Percentiles rank a stretch among this genome's conserved stretches.
Conservation (phyloP, 1,284 basidiomycete species). For the Papiliotrema terrestris region DNA sequence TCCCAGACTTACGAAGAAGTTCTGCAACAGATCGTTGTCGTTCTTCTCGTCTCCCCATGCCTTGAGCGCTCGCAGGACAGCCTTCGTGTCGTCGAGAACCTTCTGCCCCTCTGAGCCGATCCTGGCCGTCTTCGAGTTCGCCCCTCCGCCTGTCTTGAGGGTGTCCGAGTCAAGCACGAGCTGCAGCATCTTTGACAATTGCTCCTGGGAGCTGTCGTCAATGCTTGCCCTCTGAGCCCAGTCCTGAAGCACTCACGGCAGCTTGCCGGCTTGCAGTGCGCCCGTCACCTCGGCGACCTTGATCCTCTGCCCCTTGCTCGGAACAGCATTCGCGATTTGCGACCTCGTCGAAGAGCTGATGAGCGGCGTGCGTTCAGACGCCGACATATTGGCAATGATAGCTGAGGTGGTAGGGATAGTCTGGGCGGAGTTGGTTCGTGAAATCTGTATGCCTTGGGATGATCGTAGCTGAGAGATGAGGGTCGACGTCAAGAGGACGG, state of each 20-base stretch:
- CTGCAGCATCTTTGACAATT: constrained; percentile 41
- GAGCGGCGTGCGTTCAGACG: not conserved
- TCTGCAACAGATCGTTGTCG: constrained; percentile 49
- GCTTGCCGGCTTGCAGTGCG: constrained; percentile 46
- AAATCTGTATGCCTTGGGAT: no score
- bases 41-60: constrained; percentile 49
- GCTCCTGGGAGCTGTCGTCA: constrained; percentile 34
- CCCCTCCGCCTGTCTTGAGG: constrained; percentile 42
- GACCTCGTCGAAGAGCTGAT: not conserved
- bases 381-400: not conserved
- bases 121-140: constrained; percentile 37
- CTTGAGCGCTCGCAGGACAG: constrained; percentile 38
- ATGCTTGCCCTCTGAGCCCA: not conserved
- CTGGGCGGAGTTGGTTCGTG: no score
- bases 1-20: constrained; percentile 38
- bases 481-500: no score
- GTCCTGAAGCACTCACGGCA: constrained; percentile 30
- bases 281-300: constrained; percentile 37
- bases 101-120: constrained; percentile 40
- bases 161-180: constrained; percentile 40
- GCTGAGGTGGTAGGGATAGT: no score
- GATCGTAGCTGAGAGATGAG: no score
- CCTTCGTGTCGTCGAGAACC: constrained; percentile 39
- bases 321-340: constrained; percentile 12
- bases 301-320: constrained; percentile 30